Base-by-base conservation (phyloP, 2,329 filamentous ascomycete species). In the Dendrostoma leiphaemia region DNA sequence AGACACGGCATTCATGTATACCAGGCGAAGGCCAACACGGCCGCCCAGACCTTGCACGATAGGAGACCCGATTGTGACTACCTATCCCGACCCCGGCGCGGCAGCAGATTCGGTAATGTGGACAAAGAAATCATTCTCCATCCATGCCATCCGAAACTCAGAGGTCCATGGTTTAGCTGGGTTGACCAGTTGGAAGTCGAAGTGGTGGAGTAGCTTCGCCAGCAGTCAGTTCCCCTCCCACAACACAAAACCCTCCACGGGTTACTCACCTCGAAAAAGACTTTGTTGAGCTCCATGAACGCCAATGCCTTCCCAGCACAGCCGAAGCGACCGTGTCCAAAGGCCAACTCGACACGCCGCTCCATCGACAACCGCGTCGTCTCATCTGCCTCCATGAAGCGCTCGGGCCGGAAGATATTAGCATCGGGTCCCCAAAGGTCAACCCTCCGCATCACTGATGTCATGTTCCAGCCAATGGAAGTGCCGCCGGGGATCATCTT, bases 291-390 rank as follows among this genome's bases (percentile, higher is more conserved):
- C 62, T 75, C 72, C 54, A 75, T 67, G 54, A 66, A 56, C 7
- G 73, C 72, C 32, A 76, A 68, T 24, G 65, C 61, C 59, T 68
- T 71, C 0, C 74, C 74, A 9, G 75, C 58, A 56, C 74, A 76
- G 47, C 63, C 56, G 53, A 65, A 70, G 29, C 62, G 63, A 2
- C 74, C 73, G 31, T 66, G 60, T 2, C 69, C 70, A 60, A 75
- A 76, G 5, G 68, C 60, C 28, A 71, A 58, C 40, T 74, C 72
- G 9, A 69, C 51, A 0, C 64, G 68, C 24, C 62, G 61, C 43
- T 68, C 61, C 60, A 69, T 69, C 6, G 61, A 59, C n/a, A 54
- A 57, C 38, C 63, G 60, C 28, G 65, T 61, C 3, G 63, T 63
- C 1, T 52, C 52, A 2, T 68, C 64, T 1, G 61, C 63, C 46